Evolutionary conservation across 768 basidiomycete species (phyloP).

Genomic region (Albatrellus ellisii): DNA sequence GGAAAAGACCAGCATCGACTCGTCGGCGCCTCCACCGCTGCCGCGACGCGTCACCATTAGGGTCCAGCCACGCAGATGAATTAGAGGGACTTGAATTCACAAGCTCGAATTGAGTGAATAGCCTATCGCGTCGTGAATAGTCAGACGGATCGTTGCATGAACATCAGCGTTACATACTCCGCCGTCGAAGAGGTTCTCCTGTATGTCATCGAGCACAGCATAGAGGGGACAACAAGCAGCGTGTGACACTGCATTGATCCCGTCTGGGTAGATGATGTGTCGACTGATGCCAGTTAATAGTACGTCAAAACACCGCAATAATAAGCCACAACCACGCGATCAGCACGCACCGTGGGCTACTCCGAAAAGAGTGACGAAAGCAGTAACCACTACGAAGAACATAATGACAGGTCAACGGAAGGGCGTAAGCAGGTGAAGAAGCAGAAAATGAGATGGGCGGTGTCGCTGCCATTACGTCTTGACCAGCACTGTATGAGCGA

Average conservation of each 20-base stretch:
- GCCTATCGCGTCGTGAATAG: constrained; percentile 18
- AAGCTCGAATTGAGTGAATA: constrained; percentile 3
- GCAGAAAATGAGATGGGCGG: too few relatives aligned
- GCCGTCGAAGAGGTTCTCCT: constrained; percentile 18
- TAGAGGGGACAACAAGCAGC: constrained; percentile 21
- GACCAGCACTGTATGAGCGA: too few relatives aligned
- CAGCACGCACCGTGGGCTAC: constrained; percentile 10
- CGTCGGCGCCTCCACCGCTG: constrained; percentile 27
- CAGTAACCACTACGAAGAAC: too few relatives aligned
- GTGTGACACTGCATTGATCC: constrained; percentile 18
- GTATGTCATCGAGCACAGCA: constrained; percentile 20
- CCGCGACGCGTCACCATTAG: too few relatives aligned
- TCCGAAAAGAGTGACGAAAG: constrained; percentile 9
- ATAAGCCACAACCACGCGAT: not conserved
- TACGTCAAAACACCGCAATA: not conserved
- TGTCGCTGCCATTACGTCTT: too few relatives aligned
- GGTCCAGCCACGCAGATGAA: not conserved
- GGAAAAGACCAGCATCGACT: constrained; percentile 33
- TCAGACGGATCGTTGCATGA: constrained; percentile 18
- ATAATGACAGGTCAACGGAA: too few relatives aligned
- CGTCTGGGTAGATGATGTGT: constrained; percentile 19
- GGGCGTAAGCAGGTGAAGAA: too few relatives aligned
- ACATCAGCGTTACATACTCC: constrained; percentile 21
- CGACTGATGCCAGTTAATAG: constrained; percentile 13
- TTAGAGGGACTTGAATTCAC: not conserved